Base-by-base conservation (phyloP, 192 early-diverging fungal species). In the Fimicolochytrium jonesii region DNA sequence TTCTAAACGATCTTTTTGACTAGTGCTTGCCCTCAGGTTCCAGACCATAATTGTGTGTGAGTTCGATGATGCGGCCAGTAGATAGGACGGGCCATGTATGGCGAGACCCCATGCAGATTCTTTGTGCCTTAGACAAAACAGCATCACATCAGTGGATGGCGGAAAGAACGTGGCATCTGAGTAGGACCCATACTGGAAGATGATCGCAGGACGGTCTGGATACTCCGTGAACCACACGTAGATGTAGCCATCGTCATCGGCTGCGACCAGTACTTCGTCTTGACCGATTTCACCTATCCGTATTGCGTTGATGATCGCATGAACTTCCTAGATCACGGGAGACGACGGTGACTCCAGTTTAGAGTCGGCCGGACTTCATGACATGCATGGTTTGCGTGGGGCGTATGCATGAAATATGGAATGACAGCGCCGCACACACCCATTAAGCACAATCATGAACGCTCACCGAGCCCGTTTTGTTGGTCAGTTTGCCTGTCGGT, bases 91-190 rank as follows among this genome's bases (percentile, higher is more conserved):
- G 4, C 62, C 60, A 25, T 57, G 56, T 6, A 58, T 44, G 7
- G 69, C 69, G 6, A 66, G 6, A 4, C 69, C 61, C 69, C 69
- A 70, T 23, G 62, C 54, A 10, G 62, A 66, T 0, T 51, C 62
- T 56, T 20, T 30, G 26, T 66, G 64, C 20, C 59, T n/a, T n/a
- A n/a, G n/a, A n/a, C n/a, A n/a, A n/a, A n/a, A n/a, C n/a, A n/a
- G n/a, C n/a, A n/a, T n/a, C n/a, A n/a, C n/a, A n/a, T n/a, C n/a
- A n/a, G n/a, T n/a, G n/a, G n/a, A n/a, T n/a, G n/a, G n/a, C n/a
- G n/a, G n/a, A n/a, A n/a, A n/a, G n/a, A n/a, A n/a, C n/a, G n/a
- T n/a, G n/a, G n/a, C n/a, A n/a, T n/a, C n/a, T n/a, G n/a, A n/a
- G n/a, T n/a, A n/a, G n/a, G n/a, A n/a, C n/a, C n/a, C 60, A 22